Evolutionary conservation across 257 asterid genomes (phyloP).

Genomic region (Avicennia marina): DNA sequence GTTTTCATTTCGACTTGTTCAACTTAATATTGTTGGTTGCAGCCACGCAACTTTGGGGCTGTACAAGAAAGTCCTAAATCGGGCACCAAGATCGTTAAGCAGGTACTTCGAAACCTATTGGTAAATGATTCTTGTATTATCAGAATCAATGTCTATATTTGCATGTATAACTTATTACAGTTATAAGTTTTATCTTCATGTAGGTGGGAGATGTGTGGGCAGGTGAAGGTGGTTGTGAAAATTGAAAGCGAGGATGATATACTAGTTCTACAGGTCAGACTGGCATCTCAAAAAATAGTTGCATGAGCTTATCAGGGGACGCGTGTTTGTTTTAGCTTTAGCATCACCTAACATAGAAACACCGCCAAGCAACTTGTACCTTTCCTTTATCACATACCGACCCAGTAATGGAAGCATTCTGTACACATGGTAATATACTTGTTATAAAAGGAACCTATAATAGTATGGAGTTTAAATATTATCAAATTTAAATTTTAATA

Average conservation of each 20-base stretch:
- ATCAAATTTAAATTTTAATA: too few relatives aligned
- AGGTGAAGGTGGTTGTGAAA: conserved; percentile 95
- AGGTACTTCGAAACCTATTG: conserved; percentile 41
- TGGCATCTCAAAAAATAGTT: too few relatives aligned
- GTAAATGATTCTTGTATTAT: conserved; percentile 9
- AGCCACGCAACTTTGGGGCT: conserved; percentile 98
- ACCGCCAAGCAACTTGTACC: too few relatives aligned
- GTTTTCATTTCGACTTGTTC: neutral
- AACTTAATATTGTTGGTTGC: conserved; percentile 18
- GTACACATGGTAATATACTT: too few relatives aligned
- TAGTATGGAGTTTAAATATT: too few relatives aligned
- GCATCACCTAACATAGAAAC: too few relatives aligned
- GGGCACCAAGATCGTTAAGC: conserved; percentile 81
- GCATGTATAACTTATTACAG: neutral
- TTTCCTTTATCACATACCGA: too few relatives aligned
- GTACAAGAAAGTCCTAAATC: conserved; percentile 66
- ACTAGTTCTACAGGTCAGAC: conserved; percentile 83
- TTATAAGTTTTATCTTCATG: conserved; percentile 16
- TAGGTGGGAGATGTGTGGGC: conserved; percentile 99
- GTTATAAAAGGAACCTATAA: too few relatives aligned
- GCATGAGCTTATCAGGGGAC: too few relatives aligned
- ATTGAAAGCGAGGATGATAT: conserved; percentile 83
- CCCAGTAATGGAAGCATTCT: too few relatives aligned
- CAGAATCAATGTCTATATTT: neutral
- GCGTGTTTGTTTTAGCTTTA: too few relatives aligned